Conservation (phyloP, 2,329 filamentous ascomycete genomes). For the Ophioceras dolichostomum region DNA sequence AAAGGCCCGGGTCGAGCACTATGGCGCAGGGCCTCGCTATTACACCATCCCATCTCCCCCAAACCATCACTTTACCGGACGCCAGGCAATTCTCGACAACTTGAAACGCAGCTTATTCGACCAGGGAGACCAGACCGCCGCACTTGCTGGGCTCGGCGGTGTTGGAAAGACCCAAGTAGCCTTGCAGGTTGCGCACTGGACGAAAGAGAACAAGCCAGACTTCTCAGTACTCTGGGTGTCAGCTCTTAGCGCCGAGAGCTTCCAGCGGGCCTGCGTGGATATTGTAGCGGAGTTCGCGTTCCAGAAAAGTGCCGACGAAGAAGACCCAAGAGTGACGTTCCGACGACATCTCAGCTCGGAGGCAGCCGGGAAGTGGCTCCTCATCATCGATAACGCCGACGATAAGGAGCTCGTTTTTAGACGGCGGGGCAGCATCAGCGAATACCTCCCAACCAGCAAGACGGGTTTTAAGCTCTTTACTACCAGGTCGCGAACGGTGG, state of each 20-base stretch:
- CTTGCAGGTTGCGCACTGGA: slow-evolving; percentile 25
- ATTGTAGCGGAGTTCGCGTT: slow-evolving; percentile 19
- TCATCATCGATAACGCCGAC: slow-evolving; percentile 30
- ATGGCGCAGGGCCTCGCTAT: no score
- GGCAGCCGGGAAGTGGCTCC: slow-evolving; percentile 20
- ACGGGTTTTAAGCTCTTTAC: slow-evolving; percentile 22
- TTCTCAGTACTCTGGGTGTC: slow-evolving; percentile 32
- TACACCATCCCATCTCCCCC: no score
- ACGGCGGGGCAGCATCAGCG: slow-evolving; percentile 13
- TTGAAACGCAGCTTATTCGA: no score
- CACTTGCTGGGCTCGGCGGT: slow-evolving; percentile 24
- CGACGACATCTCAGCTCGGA: slow-evolving; percentile 19
- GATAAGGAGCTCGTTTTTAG: slow-evolving; percentile 16
- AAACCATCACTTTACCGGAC: no score
- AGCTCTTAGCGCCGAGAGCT: slow-evolving; percentile 21
- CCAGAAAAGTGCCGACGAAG: slow-evolving; percentile 30
- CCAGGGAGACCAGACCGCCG: slow-evolving; percentile 12
- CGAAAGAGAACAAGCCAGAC: slow-evolving; percentile 17
- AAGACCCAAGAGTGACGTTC: slow-evolving; percentile 49
- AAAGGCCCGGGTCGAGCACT: no score
- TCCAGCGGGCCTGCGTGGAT: slow-evolving; percentile 24
- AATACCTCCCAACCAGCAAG: slow-evolving; percentile 20
- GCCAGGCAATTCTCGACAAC: no score
- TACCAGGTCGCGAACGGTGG: slow-evolving; percentile 19
- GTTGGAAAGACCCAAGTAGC: slow-evolving; percentile 27